Percentiles rank a stretch among this genome's conserved stretches.
These are phyloP conservation scores for Syzygium aqueum DNA, from an alignment of 345 rosid genomes.

Conservation along the genomic window DNA sequence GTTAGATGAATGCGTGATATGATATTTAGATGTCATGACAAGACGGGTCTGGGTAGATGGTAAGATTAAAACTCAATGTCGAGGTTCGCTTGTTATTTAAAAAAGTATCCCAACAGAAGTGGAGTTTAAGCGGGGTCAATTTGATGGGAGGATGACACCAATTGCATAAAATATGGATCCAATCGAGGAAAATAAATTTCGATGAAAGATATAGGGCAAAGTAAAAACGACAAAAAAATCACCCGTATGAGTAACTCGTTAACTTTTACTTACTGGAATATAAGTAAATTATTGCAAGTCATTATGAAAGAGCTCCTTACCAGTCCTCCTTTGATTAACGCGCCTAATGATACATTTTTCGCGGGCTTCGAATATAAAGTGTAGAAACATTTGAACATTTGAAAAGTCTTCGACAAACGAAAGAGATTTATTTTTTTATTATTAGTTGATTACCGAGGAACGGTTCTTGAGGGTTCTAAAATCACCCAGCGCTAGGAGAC, in stretches of 20 bases:
- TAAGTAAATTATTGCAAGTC: not conserved
- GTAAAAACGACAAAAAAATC: not conserved
- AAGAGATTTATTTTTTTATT: not conserved
- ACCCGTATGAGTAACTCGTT: not conserved
- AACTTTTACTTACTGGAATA: not conserved
- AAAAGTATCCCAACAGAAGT: not conserved
- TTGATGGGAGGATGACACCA: not conserved
- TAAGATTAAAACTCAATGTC: not conserved
- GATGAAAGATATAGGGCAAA: not conserved
- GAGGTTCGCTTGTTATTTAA: not conserved
- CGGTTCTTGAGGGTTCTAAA: not conserved
- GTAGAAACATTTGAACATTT: too few species aligned
- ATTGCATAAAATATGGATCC: not conserved
- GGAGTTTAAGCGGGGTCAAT: not conserved
- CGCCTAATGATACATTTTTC: not conserved
- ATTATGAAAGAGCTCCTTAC: not conserved
- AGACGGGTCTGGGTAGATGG: too few species aligned
- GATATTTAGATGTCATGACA: not conserved
- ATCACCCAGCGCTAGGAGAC: not conserved
- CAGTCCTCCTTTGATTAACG: not conserved
- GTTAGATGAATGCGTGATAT: not conserved
- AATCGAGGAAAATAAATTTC: not conserved
- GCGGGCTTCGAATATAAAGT: not conserved
- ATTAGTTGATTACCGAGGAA: not conserved
- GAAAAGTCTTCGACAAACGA: not conserved